Evolutionary conservation across 495 filamentous ascomycete genomes (phyloP).

Genomic region (Hypoxylon crocopeplum): DNA sequence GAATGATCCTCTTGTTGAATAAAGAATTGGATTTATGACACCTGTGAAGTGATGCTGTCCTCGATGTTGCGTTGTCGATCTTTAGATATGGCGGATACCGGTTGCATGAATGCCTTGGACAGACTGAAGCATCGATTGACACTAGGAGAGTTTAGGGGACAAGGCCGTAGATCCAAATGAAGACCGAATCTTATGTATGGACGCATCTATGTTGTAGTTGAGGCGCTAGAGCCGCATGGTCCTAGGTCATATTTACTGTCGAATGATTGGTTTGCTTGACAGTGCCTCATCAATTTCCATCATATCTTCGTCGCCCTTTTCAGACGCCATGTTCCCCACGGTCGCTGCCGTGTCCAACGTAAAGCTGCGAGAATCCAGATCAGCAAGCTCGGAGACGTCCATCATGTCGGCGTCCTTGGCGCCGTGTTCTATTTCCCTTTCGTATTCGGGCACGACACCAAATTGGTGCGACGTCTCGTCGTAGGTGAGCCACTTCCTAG

Average conservation of each 20-base stretch:
- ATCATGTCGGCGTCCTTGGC: slow-evolving; percentile 27
- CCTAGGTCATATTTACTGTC: slow-evolving; percentile 11
- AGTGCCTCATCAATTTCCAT: slow-evolving; percentile 34
- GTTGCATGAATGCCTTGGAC: too few relatives aligned
- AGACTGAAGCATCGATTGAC: too few relatives aligned
- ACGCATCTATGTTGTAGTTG: too few relatives aligned
- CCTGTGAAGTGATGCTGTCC: too few relatives aligned
- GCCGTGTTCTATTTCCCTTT: slow-evolving; percentile 30
- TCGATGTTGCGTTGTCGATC: too few relatives aligned
- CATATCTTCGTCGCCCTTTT: slow-evolving; percentile 36
- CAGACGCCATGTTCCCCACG: slow-evolving; percentile 10
- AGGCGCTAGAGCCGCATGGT: too few relatives aligned
- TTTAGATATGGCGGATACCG: too few relatives aligned
- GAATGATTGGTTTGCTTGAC: slow-evolving; percentile 25
- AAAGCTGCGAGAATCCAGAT: slow-evolving; percentile 15
- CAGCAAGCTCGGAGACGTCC: slow-evolving; percentile 28
- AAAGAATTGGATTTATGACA: too few relatives aligned
- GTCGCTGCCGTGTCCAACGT: slow-evolving; percentile 24
- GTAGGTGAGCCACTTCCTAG: slow-evolving; percentile 46
- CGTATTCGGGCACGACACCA: slow-evolving; percentile 33
- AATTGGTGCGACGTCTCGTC: slow-evolving; percentile 42
- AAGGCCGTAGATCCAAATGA: neutral
- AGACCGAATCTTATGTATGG: too few relatives aligned
- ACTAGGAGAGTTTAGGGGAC: too few relatives aligned
- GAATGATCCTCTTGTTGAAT: too few relatives aligned